Base-by-base conservation (phyloP, 805 yeast species). In the Saturnispora sekii region DNA sequence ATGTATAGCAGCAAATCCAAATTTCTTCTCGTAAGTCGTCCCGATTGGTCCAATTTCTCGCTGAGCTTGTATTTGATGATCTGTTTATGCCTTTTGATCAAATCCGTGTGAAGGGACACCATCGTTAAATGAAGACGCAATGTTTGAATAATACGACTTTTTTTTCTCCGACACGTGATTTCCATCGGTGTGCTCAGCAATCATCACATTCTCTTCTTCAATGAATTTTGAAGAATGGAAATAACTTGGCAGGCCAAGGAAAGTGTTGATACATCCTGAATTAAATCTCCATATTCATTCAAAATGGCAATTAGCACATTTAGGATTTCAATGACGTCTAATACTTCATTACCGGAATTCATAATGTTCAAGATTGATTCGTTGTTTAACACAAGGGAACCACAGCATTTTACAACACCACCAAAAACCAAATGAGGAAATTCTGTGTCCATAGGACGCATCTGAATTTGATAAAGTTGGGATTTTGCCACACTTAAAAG, bases 1-100 rank as follows among this genome's bases (percentile, higher is more conserved):
- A 77, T 53, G 43, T 74, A 68, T 16, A 76, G 51, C 43, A 77
- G 18, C 15, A 62, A 34, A 33, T 62, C 61, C 7, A 57, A 35
- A 29, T 58, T 56, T 34, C 51, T 51, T 30, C 53, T 57, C 11
- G 51, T 51, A n/a, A 54, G 38, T 17, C 38, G 45, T 10, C 37
- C 33, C 0, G 17, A 12, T 3, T 35, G 35, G 4, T 32, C 34
- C 1, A 28, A 32, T 15, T 28, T 16, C 11, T 41, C 41, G 34
- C 48, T 51, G 3, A 33, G 18, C 39, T 16, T 32, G 34, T 35
- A 49, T 21, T 21, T 47, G 9, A 5, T 48, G 40, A 52, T 43
- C 4, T 34, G 32, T 18, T 41, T 50, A 17, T 53, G 55, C 14
- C 48, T 40, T 11, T 32, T 42, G 0, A 47, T 40, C 18, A 51